Evolutionary conservation across 2,329 filamentous ascomycete genomes (phyloP).

Genomic region (Endocalyx cinctus): DNA sequence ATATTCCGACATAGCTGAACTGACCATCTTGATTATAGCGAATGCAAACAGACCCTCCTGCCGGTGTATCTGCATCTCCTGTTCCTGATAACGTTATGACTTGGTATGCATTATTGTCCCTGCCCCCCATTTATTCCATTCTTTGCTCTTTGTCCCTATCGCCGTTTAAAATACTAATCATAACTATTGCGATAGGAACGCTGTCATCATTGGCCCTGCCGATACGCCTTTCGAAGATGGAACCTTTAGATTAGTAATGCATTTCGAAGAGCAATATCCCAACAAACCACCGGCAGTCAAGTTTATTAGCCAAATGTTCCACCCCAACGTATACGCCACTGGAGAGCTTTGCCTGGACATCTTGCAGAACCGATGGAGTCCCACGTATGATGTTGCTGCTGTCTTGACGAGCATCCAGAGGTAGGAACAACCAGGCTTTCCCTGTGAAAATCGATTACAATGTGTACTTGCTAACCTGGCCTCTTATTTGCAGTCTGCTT

Average conservation of each 20-base stretch:
- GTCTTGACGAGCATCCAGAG: conserved; percentile 97
- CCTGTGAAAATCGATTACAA: background rate
- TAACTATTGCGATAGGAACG: conserved; percentile 63
- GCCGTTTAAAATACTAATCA: conserved; percentile 20
- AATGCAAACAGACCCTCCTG: conserved; percentile 98
- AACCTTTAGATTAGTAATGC: conserved; percentile 96
- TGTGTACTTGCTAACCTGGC: too few species aligned
- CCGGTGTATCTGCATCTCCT: conserved; percentile 92
- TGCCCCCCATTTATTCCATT: too few species aligned
- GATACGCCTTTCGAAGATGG: conserved; percentile 98
- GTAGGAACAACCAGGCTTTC: conserved; percentile 43
- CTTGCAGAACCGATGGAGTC: conserved; percentile 96
- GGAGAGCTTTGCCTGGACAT: conserved; percentile 97
- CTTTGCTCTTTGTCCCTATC: conserved; percentile 6
- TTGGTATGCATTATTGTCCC: too few species aligned
- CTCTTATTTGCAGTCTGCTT: conserved; percentile 59
- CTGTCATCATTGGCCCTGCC: conserved; percentile 93
- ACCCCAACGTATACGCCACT: conserved; percentile 96
- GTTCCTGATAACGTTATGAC: conserved; percentile 97
- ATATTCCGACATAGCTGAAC: too few species aligned
- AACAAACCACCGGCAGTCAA: conserved; percentile 98
- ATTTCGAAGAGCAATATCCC: conserved; percentile 97
- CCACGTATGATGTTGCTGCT: conserved; percentile 95
- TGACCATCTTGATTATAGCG: conserved; percentile 66
- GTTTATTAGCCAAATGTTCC: conserved; percentile 99